Base-by-base conservation (phyloP, 768 basidiomycete species). In the Suillus luteus region DNA sequence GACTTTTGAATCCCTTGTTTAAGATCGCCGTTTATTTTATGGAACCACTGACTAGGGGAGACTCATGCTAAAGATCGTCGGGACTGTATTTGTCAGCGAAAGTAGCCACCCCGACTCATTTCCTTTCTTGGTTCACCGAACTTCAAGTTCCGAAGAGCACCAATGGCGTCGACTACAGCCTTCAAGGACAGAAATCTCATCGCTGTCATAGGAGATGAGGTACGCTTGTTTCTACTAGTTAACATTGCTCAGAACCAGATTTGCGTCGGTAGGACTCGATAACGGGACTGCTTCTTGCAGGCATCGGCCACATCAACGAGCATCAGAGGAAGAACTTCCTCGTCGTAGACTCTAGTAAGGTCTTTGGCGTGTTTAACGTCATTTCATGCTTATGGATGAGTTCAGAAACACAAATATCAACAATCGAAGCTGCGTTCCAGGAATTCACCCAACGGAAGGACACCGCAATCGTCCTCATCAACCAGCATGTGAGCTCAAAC, bases 191-290 rank as follows among this genome's bases (percentile, higher is more conserved):
- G 96, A 62, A 91, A 84, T 65, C 80, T 99, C 48, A 85, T 99
- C 48, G 96, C 97, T 40, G 94, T 96, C 73, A 99, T 99, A 69
- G 97, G 96, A 46, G 97, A 99, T 76, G 97, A 99, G 82, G 96
- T 96, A 68, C 62, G 80, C 68, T 55, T 33, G 31, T 5, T 17
- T 38, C 8, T 19, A 22, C 37, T 48, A 48, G 17, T 24, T 52
- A 31, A 1, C 51, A 17, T 31, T 31, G 27, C 24, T 58, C 40
- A 41, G 17, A 15, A 41, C 10, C 27, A 1, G 15, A 40, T 27
- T 57, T 5, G 15, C 37, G 38, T 38, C 5, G 24, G 27, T 71
- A 99, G 96, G 97, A 99, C 80, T 94, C 96, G 4, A 93, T 99
- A 66, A 99, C 97, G 0, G 97, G 97, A 48, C 84, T 99, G 17